phyloP scores from a whole-genome alignment of 352 stramenopile species.

The Phytophthora nicotianae region DNA sequence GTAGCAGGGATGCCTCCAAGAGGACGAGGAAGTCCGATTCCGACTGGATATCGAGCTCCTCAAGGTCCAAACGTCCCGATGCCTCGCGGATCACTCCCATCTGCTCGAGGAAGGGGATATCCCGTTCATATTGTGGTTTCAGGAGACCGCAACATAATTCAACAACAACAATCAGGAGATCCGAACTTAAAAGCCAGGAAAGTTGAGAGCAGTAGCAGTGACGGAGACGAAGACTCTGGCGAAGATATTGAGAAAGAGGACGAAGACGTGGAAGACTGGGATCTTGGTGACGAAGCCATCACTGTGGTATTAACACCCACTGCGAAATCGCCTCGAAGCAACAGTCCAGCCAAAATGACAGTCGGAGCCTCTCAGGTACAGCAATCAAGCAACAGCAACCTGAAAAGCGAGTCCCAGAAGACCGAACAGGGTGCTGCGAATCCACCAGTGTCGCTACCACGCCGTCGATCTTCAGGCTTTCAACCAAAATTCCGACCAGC shows the following conservation, averaged over 20 bases:
- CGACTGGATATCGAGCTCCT: constrained; percentile 18
- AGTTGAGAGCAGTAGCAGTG: constrained; percentile 17
- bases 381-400: not conserved
- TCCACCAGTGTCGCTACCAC: constrained; percentile 1
- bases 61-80: constrained; percentile 10
- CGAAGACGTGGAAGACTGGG: constrained; percentile 51
- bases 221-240: constrained; percentile 37
- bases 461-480: constrained; percentile 18
- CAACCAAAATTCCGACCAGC: constrained; percentile 40
- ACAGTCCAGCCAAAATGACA: constrained; percentile 5
- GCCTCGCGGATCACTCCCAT: constrained; percentile 21
- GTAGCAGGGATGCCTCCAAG: constrained; percentile 20
- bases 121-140: constrained; percentile 27
- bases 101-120: constrained; percentile 19
- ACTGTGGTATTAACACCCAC: not conserved
- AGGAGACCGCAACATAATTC: constrained; percentile 12
- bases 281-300: constrained; percentile 25
- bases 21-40: constrained; percentile 29
- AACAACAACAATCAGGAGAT: too few relatives aligned
- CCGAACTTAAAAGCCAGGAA: constrained; percentile 2
- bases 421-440: not conserved
- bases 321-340: not conserved
- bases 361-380: not conserved
- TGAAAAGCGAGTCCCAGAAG: constrained; percentile 4
- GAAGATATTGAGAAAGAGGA: constrained; percentile 46